These are phyloP conservation scores for Speleostelium caveatum DNA, from an alignment of 78 protist genomes.

Conservation along the genomic window DNA sequence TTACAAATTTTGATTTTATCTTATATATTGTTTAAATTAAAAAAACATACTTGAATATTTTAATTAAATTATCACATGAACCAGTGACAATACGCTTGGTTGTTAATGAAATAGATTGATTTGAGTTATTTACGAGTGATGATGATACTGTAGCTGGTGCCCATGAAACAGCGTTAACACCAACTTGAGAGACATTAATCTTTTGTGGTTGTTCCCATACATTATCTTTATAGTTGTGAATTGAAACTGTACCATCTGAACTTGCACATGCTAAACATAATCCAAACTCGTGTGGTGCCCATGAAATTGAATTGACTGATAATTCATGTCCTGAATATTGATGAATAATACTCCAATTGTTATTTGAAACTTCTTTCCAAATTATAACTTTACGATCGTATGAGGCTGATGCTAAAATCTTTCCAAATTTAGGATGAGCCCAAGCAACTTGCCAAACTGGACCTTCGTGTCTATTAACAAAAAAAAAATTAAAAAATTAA, in stretches of 20 bases:
- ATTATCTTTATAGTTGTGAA: conserved; percentile 75
- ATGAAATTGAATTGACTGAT: conserved; percentile 93
- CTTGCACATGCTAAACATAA: conserved; percentile 92
- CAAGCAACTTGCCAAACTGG: conserved; percentile 99
- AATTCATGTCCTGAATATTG: conserved; percentile 83
- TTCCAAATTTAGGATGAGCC: conserved; percentile 99
- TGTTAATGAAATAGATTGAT: conserved; percentile 37
- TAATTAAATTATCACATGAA: conserved; percentile 95
- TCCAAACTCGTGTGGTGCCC: conserved; percentile 94
- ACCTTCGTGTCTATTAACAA: conserved; percentile 92
- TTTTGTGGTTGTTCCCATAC: conserved; percentile 84
- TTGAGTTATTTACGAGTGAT: conserved; percentile 24
- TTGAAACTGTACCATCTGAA: conserved; percentile 89
- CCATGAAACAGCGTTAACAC: conserved; percentile 94
- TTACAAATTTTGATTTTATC: neutral
- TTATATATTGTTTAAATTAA: neutral
- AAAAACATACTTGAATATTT: conserved; percentile 90
- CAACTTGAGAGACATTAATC: conserved; percentile 79
- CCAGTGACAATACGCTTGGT: conserved; percentile 91
- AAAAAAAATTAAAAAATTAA: neutral
- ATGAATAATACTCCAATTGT: conserved; percentile 82
- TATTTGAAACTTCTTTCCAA: conserved; percentile 91
- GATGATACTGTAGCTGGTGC: conserved; percentile 86
- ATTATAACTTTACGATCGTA: conserved; percentile 96
- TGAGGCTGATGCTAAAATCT: conserved; percentile 96